phyloP scores from a whole-genome alignment of 768 basidiomycete genomes.

The Lactifluus rugatus region DNA sequence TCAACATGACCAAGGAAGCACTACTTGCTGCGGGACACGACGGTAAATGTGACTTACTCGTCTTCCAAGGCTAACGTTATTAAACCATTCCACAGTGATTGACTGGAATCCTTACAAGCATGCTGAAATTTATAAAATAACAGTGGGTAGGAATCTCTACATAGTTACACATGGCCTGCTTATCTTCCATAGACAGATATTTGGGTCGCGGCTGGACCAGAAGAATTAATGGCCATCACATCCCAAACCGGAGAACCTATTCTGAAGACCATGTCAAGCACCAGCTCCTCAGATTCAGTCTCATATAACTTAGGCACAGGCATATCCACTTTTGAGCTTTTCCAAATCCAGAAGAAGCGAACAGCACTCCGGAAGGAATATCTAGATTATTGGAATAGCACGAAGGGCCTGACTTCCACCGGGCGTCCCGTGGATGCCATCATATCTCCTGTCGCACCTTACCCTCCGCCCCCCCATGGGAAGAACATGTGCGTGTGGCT shows the following conservation, averaged over 20 bases:
- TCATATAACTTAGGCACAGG: background rate
- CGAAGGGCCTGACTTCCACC: slow-evolving; percentile 34
- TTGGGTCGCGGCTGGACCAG: slow-evolving; percentile 14
- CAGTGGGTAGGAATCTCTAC: slow-evolving; percentile 14
- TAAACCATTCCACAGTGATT: slow-evolving; percentile 24
- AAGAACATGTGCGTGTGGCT: slow-evolving; percentile 29
- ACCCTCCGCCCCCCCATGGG: slow-evolving; percentile 37
- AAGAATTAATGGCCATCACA: slow-evolving; percentile 6
- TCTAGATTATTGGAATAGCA: slow-evolving; percentile 42
- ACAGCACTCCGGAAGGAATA: slow-evolving; percentile 35
- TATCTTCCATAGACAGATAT: slow-evolving; percentile 7
- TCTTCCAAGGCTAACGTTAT: background rate
- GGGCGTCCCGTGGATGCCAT: slow-evolving; percentile 45
- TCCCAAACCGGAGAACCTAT: slow-evolving; percentile 17
- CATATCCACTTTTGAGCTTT: slow-evolving; percentile 28
- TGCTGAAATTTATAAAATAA: slow-evolving; percentile 25
- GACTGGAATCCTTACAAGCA: slow-evolving; percentile 28
- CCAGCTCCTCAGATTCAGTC: background rate
- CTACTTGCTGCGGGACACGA: slow-evolving; percentile 43
- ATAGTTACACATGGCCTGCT: background rate
- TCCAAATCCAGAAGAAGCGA: slow-evolving; percentile 38
- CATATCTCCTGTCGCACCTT: slow-evolving; percentile 37
- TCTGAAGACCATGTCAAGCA: slow-evolving; percentile 11
- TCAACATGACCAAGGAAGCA: slow-evolving; percentile 37
- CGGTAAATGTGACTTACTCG: slow-evolving; percentile 24